phyloP scores from a whole-genome alignment of 805 yeast genomes.

The Pichia scutulata region DNA sequence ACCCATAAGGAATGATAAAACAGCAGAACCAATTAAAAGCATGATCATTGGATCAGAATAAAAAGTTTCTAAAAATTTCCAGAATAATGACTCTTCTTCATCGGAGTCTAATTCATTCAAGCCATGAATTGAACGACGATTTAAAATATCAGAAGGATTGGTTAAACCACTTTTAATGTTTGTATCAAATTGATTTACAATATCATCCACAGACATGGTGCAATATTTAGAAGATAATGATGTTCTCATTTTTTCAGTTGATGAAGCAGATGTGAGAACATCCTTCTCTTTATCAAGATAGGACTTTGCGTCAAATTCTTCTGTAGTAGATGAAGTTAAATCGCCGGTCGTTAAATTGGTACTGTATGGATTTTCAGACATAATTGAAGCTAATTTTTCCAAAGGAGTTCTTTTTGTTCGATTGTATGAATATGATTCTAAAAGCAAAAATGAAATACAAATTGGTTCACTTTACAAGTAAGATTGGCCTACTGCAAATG shows the following conservation, averaged over 20 bases:
- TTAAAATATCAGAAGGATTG: constrained; percentile 60
- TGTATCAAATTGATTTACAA: constrained; percentile 55
- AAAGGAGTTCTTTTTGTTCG: not conserved
- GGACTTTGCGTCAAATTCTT: constrained; percentile 7
- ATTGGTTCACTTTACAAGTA: not conserved
- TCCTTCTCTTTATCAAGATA: constrained; percentile 8
- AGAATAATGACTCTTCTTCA: constrained; percentile 66
- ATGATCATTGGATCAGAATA: constrained; percentile 88
- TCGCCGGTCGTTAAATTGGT: constrained; percentile 7
- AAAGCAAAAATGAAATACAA: not conserved
- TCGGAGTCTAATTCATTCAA: constrained; percentile 68
- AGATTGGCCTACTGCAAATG: not conserved
- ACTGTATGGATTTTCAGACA: constrained; percentile 14
- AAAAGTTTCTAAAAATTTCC: constrained; percentile 72
- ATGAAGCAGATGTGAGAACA: constrained; percentile 9
- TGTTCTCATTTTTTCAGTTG: constrained; percentile 14
- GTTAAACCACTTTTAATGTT: constrained; percentile 53
- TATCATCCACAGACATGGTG: constrained; percentile 55
- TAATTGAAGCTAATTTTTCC: not conserved
- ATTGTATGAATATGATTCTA: not conserved
- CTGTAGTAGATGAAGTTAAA: constrained; percentile 3
- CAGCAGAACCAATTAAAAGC: constrained; percentile 83
- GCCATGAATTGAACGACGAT: constrained; percentile 72
- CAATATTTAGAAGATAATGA: constrained; percentile 51
- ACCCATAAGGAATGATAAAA: constrained; percentile 84